Evolutionary conservation across 192 early-diverging fungal species (phyloP).

Genomic region (Coemansia sp.): DNA sequence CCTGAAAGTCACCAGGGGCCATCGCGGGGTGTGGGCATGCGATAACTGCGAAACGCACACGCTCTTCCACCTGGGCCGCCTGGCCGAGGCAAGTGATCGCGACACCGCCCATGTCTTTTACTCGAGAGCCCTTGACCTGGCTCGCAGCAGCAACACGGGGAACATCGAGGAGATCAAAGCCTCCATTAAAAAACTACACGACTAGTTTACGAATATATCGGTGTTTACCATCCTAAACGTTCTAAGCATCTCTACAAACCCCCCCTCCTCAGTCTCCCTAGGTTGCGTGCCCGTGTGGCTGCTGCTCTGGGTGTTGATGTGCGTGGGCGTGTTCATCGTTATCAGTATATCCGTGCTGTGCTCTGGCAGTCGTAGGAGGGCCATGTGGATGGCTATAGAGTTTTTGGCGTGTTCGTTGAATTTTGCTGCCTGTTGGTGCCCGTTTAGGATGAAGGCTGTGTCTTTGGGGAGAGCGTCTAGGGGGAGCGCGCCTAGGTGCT

Average conservation of each 20-base stretch:
- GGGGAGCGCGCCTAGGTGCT: slow-evolving; percentile 19
- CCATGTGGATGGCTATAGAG: slow-evolving; percentile 64
- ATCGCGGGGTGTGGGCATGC: slow-evolving; percentile 25
- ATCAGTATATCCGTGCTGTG: slow-evolving; percentile 76
- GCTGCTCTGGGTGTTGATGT: slow-evolving; percentile 52
- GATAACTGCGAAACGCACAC: slow-evolving; percentile 37
- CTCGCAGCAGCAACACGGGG: slow-evolving; percentile 16
- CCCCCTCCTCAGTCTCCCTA: not conserved
- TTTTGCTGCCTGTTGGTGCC: slow-evolving; percentile 72
- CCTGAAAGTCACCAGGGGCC: not conserved
- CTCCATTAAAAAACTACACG: slow-evolving; percentile 4
- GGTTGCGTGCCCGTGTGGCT: not conserved
- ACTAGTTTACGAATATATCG: slow-evolving; percentile 12
- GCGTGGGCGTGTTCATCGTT: slow-evolving; percentile 68
- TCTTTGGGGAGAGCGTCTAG: slow-evolving; percentile 9
- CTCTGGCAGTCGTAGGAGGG: slow-evolving; percentile 66
- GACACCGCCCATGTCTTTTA: slow-evolving; percentile 16
- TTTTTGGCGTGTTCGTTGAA: slow-evolving; percentile 75
- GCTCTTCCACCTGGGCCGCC: slow-evolving; percentile 15
- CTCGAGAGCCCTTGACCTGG: slow-evolving; percentile 13
- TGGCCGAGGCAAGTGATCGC: slow-evolving; percentile 13
- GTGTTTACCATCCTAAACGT: not conserved
- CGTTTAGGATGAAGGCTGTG: slow-evolving; percentile 52
- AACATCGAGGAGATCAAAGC: slow-evolving; percentile 26
- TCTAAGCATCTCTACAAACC: not conserved